These are phyloP conservation scores for Earliella scabrosa DNA, from an alignment of 1,284 basidiomycete genomes.

Conservation along the genomic window DNA sequence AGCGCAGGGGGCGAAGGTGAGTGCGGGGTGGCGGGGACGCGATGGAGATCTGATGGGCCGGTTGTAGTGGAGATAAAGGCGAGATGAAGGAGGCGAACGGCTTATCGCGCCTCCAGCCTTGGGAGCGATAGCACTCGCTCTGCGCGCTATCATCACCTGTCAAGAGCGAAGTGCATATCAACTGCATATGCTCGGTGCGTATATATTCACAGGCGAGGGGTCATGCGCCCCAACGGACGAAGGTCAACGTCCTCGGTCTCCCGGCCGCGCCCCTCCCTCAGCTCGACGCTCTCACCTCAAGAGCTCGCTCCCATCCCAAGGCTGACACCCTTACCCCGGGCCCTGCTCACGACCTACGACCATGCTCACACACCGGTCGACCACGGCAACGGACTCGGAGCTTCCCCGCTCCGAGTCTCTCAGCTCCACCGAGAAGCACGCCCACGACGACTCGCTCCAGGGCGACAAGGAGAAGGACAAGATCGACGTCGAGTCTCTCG, in stretches of 20 bases:
- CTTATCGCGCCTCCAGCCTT: conserved; percentile 14
- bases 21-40: not conserved
- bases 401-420: conserved; percentile 18
- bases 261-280: not conserved
- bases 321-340: not conserved
- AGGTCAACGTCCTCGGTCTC: conserved; percentile 6
- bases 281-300: not conserved
- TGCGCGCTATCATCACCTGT: not conserved
- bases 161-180: not conserved
- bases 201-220: conserved; percentile 9
- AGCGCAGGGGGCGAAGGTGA: not conserved
- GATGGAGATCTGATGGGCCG: conserved; percentile 1
- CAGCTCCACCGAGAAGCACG: conserved; percentile 24
- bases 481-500: conserved; percentile 26
- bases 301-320: not conserved
- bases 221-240: conserved; percentile 6
- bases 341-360: too few species aligned
- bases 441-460: conserved; percentile 5
- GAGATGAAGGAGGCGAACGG: conserved; percentile 3
- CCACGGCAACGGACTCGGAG: conserved; percentile 8
- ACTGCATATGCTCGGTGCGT: conserved; percentile 1
- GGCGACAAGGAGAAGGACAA: conserved; percentile 32
- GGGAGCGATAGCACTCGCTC: conserved; percentile 16
- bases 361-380: conserved; percentile 2
- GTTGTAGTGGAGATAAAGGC: conserved; percentile 9